Conservation (phyloP, 23 red algal species). For the Gracilariopsis chorda region DNA sequence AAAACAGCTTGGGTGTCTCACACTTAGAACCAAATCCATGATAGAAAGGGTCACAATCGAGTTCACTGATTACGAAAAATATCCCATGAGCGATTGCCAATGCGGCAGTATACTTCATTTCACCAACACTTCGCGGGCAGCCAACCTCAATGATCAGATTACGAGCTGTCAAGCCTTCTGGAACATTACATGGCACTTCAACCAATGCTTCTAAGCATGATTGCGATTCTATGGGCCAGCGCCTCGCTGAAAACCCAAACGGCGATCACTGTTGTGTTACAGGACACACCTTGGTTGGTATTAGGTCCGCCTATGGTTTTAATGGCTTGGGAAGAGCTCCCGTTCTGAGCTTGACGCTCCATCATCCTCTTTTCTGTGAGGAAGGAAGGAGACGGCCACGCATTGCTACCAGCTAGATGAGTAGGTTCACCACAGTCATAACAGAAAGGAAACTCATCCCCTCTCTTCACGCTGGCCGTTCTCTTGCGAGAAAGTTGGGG, state of each 20-base stretch:
- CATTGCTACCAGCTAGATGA: not conserved
- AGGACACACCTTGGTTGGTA: too few relatives aligned
- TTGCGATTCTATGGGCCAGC: not conserved
- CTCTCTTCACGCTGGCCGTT: too few relatives aligned
- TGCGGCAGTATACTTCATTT: not conserved
- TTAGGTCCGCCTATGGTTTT: too few relatives aligned
- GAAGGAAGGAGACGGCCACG: not conserved
- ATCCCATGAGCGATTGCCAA: not conserved
- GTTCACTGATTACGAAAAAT: too few relatives aligned
- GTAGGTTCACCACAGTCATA: not conserved
- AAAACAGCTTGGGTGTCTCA: not conserved
- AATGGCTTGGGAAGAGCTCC: too few relatives aligned
- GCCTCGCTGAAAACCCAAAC: not conserved
- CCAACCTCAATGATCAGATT: constrained; percentile 34
- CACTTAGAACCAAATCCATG: constrained; percentile 22
- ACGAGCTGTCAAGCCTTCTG: not conserved
- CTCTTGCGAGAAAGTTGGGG: too few relatives aligned
- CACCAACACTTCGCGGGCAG: constrained; percentile 12
- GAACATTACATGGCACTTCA: not conserved
- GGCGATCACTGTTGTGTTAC: not conserved
- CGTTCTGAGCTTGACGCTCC: not conserved
- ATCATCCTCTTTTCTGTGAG: not conserved
- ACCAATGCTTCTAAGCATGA: not conserved
- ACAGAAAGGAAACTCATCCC: not conserved
- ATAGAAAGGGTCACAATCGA: constrained; percentile 19